These are phyloP conservation scores for Oenanthe javanica DNA, from an alignment of 140 eudicot genomes.

Conservation along the genomic window DNA sequence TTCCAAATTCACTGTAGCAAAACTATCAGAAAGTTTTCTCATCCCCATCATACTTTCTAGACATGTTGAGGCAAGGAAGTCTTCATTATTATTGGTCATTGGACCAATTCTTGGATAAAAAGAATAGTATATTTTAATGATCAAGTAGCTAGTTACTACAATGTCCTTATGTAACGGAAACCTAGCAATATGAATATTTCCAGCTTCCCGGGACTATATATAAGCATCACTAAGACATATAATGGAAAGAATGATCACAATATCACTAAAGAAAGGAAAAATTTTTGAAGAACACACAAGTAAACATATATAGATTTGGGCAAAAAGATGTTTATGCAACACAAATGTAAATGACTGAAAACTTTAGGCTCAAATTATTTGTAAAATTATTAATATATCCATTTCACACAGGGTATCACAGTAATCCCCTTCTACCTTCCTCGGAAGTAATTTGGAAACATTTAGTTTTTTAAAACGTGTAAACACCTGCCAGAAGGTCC, in stretches of 20 bases:
- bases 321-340: neutral
- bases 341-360: neutral
- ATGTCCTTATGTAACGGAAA: neutral
- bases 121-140: neutral
- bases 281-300: neutral
- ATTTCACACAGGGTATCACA: neutral
- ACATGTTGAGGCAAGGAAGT: no score
- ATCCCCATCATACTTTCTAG: neutral
- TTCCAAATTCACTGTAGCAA: no score
- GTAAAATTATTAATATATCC: neutral
- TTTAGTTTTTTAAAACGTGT: neutral
- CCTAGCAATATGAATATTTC: neutral
- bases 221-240: neutral
- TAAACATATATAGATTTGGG: no score
- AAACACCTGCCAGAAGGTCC: constrained; percentile 85
- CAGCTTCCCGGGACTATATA: neutral
- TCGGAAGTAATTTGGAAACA: neutral
- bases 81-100: neutral
- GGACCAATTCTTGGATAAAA: neutral
- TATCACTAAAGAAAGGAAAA: no score
- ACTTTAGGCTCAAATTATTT: neutral
- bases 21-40: neutral
- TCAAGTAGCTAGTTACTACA: neutral
- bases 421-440: neutral
- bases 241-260: neutral